Evolutionary conservation across 225 moss, liverwort and hornwort genomes (phyloP), one percentile per base, ranked within the genome.

Genomic region (Asterella californica): DNA sequence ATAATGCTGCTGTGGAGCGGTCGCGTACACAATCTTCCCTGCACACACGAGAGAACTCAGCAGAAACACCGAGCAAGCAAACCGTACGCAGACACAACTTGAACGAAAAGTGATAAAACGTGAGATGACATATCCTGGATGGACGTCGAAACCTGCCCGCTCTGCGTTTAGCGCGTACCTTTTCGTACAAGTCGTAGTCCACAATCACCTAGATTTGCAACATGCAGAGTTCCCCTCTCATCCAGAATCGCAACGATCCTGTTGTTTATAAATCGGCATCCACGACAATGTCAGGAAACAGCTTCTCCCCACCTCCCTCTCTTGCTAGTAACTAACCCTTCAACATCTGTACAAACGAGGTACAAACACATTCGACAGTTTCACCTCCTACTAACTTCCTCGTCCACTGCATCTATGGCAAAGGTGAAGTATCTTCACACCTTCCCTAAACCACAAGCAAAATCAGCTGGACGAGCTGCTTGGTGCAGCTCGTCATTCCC

Each of bases 121-220:
- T 4, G 57, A 59, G 57, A 17, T 59, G 19, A n/a, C 64, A 65
- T 14, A 65, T 3, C 64, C 30, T 32, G 0, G 64, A 65, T 65
- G 11, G 14, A 24, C 49, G 5, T 22, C 7, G 1, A 78, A 19
- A 38, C 69, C 1, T 6, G 50, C 2, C 25, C 50, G 30, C 36
- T 22, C 33, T 27, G 63, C 18, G 15, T 30, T 9, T 17, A 32
- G 68, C 30, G 50, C 19, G 60, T 76, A 92, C 96, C 94, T 76
- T 83, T 81, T 5, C 97, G 86, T 25, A 99, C 75, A 63, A 99
- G 88, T 75, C 97, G 90, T 29, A 99, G 87, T 76, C 97, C 97
- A 82, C 97, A 99, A 81, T 99, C 97, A 81, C 97, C 97, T 62
- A 99, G 84, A 82, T 91, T 99, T 54, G 92, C 97, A 68, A 99